phyloP scores from a whole-genome alignment of 148 eudicot genomes.

The Vaccinium corymbosum region DNA sequence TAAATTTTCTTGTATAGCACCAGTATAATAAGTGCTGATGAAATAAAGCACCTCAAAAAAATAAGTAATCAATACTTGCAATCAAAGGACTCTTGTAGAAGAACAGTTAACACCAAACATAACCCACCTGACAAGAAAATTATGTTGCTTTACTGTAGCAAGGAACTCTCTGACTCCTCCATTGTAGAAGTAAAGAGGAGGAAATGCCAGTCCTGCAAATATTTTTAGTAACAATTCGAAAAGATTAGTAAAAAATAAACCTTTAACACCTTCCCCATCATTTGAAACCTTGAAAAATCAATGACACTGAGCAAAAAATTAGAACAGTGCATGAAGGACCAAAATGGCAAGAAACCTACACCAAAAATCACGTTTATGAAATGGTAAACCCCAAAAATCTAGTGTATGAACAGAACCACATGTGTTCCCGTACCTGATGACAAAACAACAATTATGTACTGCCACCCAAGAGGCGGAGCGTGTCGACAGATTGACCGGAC shows the following conservation, averaged over 20 bases:
- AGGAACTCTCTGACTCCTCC: constrained; percentile 94
- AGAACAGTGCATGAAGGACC: neutral
- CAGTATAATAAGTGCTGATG: neutral
- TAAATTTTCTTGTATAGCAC: neutral
- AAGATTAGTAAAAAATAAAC: neutral
- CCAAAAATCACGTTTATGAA: neutral
- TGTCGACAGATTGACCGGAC: constrained; percentile 82
- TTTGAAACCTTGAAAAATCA: neutral
- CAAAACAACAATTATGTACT: constrained; percentile 76
- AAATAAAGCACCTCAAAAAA: neutral
- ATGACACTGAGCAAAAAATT: neutral
- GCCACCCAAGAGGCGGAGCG: constrained; percentile 92
- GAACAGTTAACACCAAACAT: neutral
- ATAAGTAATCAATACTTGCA: neutral
- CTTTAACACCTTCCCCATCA: neutral
- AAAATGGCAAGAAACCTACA: neutral
- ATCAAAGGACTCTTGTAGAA: neutral
- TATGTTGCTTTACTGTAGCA: constrained; percentile 81
- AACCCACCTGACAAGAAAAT: constrained; percentile 65
- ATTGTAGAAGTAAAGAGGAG: constrained; percentile 91
- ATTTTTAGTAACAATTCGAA: neutral
- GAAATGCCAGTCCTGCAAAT: constrained; percentile 81
- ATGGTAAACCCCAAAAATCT: neutral
- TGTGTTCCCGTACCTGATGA: constrained; percentile 57
- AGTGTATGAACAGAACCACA: neutral